Evolutionary conservation across 495 filamentous ascomycete species (phyloP), one percentile per base, ranked within the genome.

Genomic region (Amphirosellinia nigrospora): DNA sequence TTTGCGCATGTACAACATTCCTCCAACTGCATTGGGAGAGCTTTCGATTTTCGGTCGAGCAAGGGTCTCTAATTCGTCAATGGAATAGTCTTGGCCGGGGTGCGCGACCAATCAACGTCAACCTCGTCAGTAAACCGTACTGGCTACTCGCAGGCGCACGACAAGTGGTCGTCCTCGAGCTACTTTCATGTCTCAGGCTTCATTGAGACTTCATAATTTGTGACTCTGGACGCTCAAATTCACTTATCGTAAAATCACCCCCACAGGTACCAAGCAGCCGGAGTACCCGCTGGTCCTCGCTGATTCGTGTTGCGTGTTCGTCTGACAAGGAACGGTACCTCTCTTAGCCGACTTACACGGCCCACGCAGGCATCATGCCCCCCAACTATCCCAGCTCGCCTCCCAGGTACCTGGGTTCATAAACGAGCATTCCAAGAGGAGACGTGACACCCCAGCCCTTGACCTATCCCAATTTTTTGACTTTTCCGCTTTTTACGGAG

Each of bases 281-380:
- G 63, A 74, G 69, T 75, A 78, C 76, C 76, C 76, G 76, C 76
- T 76, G 71, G 74, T 72, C 71, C 48, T 64, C 75, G 76, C 76
- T 78, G 76, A 78, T 78, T 78, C 75, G 76, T 76, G 74, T 78
- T 75, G 76, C 74, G 72, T 70, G 74, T 76, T 71, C 74, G 76
- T 78, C 76, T 76, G 76, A 78, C 76, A 78, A 70, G 68, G 68
- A 75, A 78, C 74, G 63, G 63, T 78, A 76, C 76, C 70, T 78
- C 73, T 74, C 74, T 78, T 74, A 73, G 75, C 72, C 75, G 76
- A 76, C 76, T 78, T 78, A 78, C 76, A 78, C 72, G 76, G 75
- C 72, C 76, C 74, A 78, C 76, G 76, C 76, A 78, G 74, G 72
- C 71, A 73, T 73, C 74, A 76, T 71, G 71, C 74, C 64, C 70